These are phyloP conservation scores for Fonsecaea nubica DNA, from an alignment of 2,329 filamentous ascomycete genomes.

Conservation along the genomic window DNA sequence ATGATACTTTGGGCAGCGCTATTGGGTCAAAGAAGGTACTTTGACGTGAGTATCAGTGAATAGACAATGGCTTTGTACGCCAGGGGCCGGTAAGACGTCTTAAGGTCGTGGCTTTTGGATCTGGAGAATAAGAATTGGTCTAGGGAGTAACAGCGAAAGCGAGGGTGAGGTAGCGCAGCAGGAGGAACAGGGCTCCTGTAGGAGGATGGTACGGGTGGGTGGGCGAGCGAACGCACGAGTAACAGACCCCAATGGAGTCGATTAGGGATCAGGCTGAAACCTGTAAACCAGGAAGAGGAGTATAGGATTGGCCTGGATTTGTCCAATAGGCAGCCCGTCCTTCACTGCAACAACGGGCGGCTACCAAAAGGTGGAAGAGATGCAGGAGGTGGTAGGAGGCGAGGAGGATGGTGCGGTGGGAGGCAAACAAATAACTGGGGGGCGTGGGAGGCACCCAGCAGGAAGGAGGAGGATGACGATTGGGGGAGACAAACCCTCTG, in stretches of 20 bases:
- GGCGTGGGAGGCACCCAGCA: not conserved
- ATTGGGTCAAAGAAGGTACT: not conserved
- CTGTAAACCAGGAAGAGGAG: not conserved
- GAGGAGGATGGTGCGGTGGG: constrained; percentile 1
- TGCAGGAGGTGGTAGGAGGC: not conserved
- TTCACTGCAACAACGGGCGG: constrained; percentile 13
- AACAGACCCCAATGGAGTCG: not conserved
- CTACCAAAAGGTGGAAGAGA: constrained; percentile 13
- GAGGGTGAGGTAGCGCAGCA: not conserved
- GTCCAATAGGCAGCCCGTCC: not conserved
- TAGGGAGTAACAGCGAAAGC: not conserved
- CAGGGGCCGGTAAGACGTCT: not conserved
- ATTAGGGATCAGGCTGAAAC: constrained; percentile 22
- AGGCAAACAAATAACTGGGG: constrained; percentile 9
- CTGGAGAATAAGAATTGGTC: not conserved
- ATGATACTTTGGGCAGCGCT: not conserved
- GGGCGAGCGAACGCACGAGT: constrained; percentile 1
- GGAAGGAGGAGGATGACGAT: constrained; percentile 5
- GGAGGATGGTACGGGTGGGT: not conserved
- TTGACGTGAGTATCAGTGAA: constrained; percentile 1
- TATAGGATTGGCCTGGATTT: constrained; percentile 10
- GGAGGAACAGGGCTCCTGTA: constrained; percentile 1
- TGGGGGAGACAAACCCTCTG: not conserved
- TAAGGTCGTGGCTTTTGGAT: not conserved
- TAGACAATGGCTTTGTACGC: constrained; percentile 1